Percentiles rank a stretch among this genome's conserved stretches.
phyloP scores from a whole-genome alignment of 306 rosid genomes.

The Styphnolobium japonicum region DNA sequence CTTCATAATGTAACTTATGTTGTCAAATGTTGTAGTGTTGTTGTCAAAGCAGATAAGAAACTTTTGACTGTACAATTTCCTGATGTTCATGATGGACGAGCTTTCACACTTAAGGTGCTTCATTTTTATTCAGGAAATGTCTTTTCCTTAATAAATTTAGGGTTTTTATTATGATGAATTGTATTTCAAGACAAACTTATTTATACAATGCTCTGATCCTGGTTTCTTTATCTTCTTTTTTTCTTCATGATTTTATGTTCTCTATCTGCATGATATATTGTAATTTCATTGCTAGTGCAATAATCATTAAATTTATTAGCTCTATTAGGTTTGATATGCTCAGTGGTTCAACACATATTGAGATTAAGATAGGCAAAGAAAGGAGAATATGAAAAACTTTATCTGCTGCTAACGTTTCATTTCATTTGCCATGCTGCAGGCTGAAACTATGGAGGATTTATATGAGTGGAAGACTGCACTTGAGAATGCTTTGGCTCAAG shows the following conservation, averaged over 20 bases:
- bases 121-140: background rate
- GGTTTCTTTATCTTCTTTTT: background rate
- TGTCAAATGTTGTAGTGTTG: slow-evolving; percentile 66
- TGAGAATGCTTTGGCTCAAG: slow-evolving; percentile 82
- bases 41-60: slow-evolving; percentile 87
- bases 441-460: slow-evolving; percentile 87
- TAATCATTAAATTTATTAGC: background rate
- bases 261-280: background rate
- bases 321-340: background rate
- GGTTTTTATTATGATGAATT: background rate
- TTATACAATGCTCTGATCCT: background rate
- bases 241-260: background rate
- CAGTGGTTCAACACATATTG: background rate
- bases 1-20: slow-evolving; percentile 13
- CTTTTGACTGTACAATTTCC: slow-evolving; percentile 92
- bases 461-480: slow-evolving; percentile 95
- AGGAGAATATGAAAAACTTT: background rate
- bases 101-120: slow-evolving; percentile 94
- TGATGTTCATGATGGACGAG: slow-evolving; percentile 94
- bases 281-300: background rate
- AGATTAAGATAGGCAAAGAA: slow-evolving; percentile 14
- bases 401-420: slow-evolving; percentile 27
- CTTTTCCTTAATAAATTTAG: background rate
- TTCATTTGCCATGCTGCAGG: slow-evolving; percentile 51
- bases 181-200: background rate